Percentiles rank a stretch among this genome's conserved stretches.
These are phyloP conservation scores for Euphorbia celastroides DNA, from an alignment of 441 rosid species.

Conservation along the genomic window DNA sequence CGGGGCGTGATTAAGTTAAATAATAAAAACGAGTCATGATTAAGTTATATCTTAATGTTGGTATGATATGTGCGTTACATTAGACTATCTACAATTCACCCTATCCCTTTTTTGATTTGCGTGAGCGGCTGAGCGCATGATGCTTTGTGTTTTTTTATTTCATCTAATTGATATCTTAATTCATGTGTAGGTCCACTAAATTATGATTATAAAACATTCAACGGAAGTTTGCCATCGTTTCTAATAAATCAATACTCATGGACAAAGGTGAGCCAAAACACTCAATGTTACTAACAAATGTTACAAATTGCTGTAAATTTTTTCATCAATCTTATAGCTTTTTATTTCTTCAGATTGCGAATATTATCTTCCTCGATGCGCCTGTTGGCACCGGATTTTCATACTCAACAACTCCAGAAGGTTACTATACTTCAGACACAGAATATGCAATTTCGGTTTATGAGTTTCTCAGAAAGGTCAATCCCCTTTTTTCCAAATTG, in stretches of 20 bases:
- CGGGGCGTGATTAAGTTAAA: no score
- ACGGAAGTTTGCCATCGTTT: conserved; percentile 19
- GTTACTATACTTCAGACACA: conserved; percentile 26
- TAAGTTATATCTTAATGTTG: no score
- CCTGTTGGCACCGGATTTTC: conserved; percentile 39
- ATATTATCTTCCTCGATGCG: conserved; percentile 33
- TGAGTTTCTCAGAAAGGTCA: conserved; percentile 32
- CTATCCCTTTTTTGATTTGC: no score
- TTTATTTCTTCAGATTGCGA: conserved; percentile 14
- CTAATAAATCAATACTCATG: conserved; percentile 20
- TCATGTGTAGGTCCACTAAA: conserved; percentile 18
- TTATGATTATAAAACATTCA: conserved; percentile 13
- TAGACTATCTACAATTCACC: no score
- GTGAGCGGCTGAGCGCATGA: no score
- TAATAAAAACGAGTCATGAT: no score
- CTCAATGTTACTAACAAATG: neutral
- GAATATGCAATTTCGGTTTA: conserved; percentile 15
- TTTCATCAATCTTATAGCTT: neutral
- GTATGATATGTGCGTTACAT: no score
- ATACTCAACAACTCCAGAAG: conserved; percentile 26
- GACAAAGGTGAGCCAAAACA: conserved; percentile 25
- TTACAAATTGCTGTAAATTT: neutral
- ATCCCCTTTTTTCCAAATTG: neutral
- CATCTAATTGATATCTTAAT: neutral
- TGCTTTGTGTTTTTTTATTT: neutral